Evolutionary conservation across 2,329 filamentous ascomycete genomes (phyloP).

Genomic region (Aureobasidium sp.): DNA sequence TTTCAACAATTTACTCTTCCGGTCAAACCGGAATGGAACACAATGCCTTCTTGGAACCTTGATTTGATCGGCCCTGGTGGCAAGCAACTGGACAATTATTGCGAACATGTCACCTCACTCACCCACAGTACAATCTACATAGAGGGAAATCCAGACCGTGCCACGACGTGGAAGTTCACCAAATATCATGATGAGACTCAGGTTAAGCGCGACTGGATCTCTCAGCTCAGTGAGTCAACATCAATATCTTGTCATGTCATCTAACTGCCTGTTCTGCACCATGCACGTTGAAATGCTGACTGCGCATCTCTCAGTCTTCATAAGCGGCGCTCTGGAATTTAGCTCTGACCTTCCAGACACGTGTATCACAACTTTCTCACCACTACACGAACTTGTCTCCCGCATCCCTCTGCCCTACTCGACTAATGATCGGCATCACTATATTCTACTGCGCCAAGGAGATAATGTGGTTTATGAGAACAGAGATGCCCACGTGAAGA

Average conservation of each 20-base stretch:
- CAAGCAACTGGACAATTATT: background rate
- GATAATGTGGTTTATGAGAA: constrained; percentile 1
- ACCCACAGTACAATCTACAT: background rate
- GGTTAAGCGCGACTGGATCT: constrained; percentile 6
- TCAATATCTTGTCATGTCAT: background rate
- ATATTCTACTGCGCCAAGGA: background rate
- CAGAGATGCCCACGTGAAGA: background rate
- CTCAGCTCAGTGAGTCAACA: constrained; percentile 2
- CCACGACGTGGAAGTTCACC: background rate
- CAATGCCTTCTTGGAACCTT: constrained; percentile 1
- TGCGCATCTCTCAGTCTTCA: too few species aligned
- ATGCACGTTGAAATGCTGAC: too few species aligned
- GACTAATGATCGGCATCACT: background rate
- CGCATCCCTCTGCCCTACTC: background rate
- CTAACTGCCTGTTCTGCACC: background rate
- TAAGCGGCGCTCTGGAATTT: background rate
- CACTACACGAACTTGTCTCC: background rate
- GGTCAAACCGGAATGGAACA: background rate
- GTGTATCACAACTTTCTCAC: background rate
- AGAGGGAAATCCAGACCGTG: background rate
- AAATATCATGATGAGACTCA: constrained; percentile 1
- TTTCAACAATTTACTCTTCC: background rate
- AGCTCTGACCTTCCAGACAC: background rate
- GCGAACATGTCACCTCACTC: background rate
- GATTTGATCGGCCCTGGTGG: background rate